Percentiles rank a stretch among this genome's conserved stretches.
These are phyloP conservation scores for Dimargaris xerosporica DNA, from an alignment of 192 early-diverging fungal genomes.

Conservation along the genomic window DNA sequence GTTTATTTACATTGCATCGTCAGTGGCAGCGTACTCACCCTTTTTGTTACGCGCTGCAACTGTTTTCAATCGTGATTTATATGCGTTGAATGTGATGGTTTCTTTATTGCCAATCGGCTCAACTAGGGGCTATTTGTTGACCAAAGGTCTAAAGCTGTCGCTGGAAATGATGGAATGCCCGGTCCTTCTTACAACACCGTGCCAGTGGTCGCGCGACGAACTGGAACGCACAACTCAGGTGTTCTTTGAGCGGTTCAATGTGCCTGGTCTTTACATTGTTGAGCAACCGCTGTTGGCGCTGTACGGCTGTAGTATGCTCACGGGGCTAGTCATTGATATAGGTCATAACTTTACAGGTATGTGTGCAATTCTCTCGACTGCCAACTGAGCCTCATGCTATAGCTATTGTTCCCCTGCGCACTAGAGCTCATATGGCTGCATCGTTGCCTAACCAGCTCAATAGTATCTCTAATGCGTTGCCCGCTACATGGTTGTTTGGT, in stretches of 20 bases:
- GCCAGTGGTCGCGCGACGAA: constrained; percentile 64
- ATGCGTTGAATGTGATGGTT: neutral
- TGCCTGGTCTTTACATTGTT: constrained; percentile 60
- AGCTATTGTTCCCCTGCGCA: neutral
- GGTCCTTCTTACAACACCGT: constrained; percentile 65
- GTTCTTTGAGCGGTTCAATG: constrained; percentile 85
- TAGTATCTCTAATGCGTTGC: neutral
- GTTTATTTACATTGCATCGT: constrained; percentile 8
- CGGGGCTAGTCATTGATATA: constrained; percentile 81
- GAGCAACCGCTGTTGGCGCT: constrained; percentile 72
- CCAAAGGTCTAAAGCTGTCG: constrained; percentile 61
- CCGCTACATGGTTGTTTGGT: neutral
- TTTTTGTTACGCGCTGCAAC: neutral
- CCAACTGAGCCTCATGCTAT: neutral
- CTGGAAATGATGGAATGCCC: constrained; percentile 60
- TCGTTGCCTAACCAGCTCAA: neutral
- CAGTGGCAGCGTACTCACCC: neutral
- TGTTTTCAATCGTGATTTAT: neutral
- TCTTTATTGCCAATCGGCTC: neutral
- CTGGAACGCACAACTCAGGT: constrained; percentile 69
- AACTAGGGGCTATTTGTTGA: constrained; percentile 54
- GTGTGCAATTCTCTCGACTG: neutral
- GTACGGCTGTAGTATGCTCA: constrained; percentile 59
- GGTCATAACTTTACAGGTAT: constrained; percentile 69
- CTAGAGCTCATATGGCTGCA: neutral